Conservation (phyloP, 495 filamentous ascomycete species). For the Hypoxylon lienhwacheense region DNA sequence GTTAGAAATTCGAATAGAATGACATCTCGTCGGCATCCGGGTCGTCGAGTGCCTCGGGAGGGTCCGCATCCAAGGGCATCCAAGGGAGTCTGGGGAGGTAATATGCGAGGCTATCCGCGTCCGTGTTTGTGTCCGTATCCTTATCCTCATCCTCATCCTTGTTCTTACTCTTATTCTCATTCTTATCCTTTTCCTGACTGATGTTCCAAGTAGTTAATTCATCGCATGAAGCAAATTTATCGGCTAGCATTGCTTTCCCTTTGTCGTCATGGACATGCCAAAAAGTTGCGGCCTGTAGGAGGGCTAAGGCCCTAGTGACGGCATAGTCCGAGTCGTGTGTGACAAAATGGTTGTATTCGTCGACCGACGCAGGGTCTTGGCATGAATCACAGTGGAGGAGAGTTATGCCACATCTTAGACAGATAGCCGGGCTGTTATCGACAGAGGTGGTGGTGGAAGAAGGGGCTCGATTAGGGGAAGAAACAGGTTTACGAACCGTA, state of each 20-base stretch:
- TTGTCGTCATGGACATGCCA: slow-evolving; percentile 19
- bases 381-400: slow-evolving; percentile 36
- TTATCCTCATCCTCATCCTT: too few species aligned
- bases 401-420: slow-evolving; percentile 38
- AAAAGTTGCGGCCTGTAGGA: slow-evolving; percentile 7
- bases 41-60: slow-evolving; percentile 29
- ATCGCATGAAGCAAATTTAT: slow-evolving; percentile 15
- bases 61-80: slow-evolving; percentile 17
- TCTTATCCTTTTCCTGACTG: slow-evolving; percentile 8
- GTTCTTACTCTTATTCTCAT: too few species aligned
- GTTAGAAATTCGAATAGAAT: neutral
- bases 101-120: slow-evolving; percentile 2
- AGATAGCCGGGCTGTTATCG: slow-evolving; percentile 30
- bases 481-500: slow-evolving; percentile 75
- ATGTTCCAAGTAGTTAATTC: slow-evolving; percentile 2
- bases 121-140: too few species aligned
- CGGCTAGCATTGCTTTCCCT: slow-evolving; percentile 2
- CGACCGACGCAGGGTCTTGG: slow-evolving; percentile 34
- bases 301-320: slow-evolving; percentile 7
- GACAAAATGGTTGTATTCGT: slow-evolving; percentile 34
- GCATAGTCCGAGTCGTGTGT: slow-evolving; percentile 20
- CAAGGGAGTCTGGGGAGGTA: slow-evolving; percentile 10
- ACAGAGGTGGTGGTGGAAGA: slow-evolving; percentile 13
- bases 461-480: slow-evolving; percentile 23
- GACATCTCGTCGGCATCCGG: slow-evolving; percentile 16